A percentile compares a stretch with the other conserved stretches of the same genome.
Evolutionary conservation across 1,139 yeast genomes (phyloP).

Genomic region (Kluyveromyces marxianus): DNA sequence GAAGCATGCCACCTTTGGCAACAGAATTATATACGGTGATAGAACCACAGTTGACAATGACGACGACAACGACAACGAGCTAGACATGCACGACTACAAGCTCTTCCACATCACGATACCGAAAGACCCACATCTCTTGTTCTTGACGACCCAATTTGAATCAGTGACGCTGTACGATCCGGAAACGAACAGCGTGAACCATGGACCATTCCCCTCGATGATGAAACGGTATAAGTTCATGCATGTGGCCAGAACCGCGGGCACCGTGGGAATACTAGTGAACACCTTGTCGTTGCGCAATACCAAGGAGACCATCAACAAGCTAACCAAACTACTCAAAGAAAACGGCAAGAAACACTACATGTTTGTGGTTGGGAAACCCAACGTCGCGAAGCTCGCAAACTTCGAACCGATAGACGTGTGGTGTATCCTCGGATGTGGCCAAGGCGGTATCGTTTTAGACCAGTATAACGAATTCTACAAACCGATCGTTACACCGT

Average conservation of each 20-base stretch:
- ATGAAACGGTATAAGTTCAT: constrained; percentile 79
- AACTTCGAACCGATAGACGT: constrained; percentile 86
- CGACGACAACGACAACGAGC: constrained; percentile 12
- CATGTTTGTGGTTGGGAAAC: constrained; percentile 93
- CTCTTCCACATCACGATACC: constrained; percentile 70
- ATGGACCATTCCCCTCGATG: constrained; percentile 67
- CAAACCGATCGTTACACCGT: constrained; percentile 90
- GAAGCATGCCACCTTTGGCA: constrained; percentile 18
- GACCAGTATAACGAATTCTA: constrained; percentile 73
- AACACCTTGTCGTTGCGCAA: constrained; percentile 78
- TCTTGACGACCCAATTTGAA: constrained; percentile 61
- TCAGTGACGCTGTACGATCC: constrained; percentile 47
- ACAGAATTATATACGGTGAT: constrained; percentile 20
- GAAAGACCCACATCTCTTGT: constrained; percentile 69
- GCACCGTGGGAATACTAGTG: constrained; percentile 83
- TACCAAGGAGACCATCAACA: constrained; percentile 55
- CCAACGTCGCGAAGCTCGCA: constrained; percentile 95
- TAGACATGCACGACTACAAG: constrained; percentile 34
- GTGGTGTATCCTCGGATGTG: constrained; percentile 94
- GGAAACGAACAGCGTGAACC: constrained; percentile 23
- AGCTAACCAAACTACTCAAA: constrained; percentile 51
- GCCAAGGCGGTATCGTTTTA: constrained; percentile 83
- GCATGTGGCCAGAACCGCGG: constrained; percentile 85
- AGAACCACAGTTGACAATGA: too few species aligned
- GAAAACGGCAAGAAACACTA: constrained; percentile 86